Evolutionary conservation across 2,329 filamentous ascomycete genomes (phyloP), one percentile per base, ranked within the genome.

Genomic region (Tympanopsis confertula): DNA sequence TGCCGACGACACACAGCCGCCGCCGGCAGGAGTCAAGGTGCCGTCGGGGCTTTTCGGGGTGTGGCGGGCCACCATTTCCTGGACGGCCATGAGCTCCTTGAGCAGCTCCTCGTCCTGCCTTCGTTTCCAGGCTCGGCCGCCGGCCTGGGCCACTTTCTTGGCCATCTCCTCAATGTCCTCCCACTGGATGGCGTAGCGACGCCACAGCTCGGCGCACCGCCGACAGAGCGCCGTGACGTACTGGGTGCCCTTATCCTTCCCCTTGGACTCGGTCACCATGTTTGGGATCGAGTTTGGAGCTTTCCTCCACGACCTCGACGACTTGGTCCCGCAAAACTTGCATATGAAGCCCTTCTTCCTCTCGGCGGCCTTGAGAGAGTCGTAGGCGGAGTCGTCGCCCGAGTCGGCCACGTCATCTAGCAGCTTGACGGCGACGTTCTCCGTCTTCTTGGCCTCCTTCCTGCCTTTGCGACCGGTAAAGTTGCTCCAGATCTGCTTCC

Each of bases 181-280:
- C 78, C 86, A 98, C 47, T 93, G 86, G 43, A 98, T 86, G 13
- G 82, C 89, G 57, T 98, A 98, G 45, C 89, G 85, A 36, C 91
- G 81, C 91, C 91, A 98, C 5, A 98, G 66, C 50, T 91, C 80
- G 19, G 88, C 88, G 53, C 91, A 98, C 42, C 89, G 78, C 41
- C 87, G 73, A 55, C 91, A 98, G 4, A 98, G 71, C 3, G 89
- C 88, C 36, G 88, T 72, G 14, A 93, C 74, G 24, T 82, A 77
- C 48, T 82, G 77, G 13, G 70, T 66, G 12, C 74, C 75, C 54
- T 89, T 94, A 46, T 94, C 86, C 57, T 87, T 83, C 38, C 71
- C 69, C 7, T 66, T 66, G 14, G 68, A 63, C 39, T 93, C 74
- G 18, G 72, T 71, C 20, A 88, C 67, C 7, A 82, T 72, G 18